Evolutionary conservation across 208 protist genomes (phyloP).

Genomic region (Leishmania tropica): DNA sequence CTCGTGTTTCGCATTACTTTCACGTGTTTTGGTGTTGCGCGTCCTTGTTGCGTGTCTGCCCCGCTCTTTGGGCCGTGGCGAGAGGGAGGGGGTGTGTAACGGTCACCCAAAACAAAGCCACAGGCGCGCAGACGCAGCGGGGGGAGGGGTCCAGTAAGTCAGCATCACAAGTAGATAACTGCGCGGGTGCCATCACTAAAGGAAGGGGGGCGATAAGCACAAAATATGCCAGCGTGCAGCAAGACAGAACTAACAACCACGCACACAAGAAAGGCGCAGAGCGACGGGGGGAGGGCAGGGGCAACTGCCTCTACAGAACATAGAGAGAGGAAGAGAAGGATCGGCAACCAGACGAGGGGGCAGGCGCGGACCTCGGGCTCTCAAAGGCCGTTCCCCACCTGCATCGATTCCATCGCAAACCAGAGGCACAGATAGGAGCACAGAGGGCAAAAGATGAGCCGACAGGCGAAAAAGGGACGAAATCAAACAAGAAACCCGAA

Average conservation of each 20-base stretch:
- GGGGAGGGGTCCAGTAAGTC: not conserved
- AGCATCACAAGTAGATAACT: not conserved
- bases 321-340: too few species aligned
- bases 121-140: not conserved
- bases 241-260: too few species aligned
- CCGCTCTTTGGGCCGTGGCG: too few species aligned
- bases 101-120: not conserved
- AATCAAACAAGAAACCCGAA: not conserved
- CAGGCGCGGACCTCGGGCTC: not conserved
- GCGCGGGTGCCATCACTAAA: not conserved
- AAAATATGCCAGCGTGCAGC: too few species aligned
- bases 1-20: not conserved
- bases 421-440: not conserved
- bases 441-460: not conserved
- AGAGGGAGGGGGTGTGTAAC: not conserved
- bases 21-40: too few species aligned
- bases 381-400: not conserved
- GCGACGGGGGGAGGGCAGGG: too few species aligned
- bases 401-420: not conserved
- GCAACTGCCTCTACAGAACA: too few species aligned
- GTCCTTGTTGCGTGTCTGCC: too few species aligned
- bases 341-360: too few species aligned
- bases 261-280: too few species aligned
- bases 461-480: not conserved
- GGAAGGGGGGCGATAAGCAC: not conserved